These are phyloP conservation scores for Daedaleopsis sinensis DNA, from an alignment of 768 basidiomycete genomes.

Conservation along the genomic window DNA sequence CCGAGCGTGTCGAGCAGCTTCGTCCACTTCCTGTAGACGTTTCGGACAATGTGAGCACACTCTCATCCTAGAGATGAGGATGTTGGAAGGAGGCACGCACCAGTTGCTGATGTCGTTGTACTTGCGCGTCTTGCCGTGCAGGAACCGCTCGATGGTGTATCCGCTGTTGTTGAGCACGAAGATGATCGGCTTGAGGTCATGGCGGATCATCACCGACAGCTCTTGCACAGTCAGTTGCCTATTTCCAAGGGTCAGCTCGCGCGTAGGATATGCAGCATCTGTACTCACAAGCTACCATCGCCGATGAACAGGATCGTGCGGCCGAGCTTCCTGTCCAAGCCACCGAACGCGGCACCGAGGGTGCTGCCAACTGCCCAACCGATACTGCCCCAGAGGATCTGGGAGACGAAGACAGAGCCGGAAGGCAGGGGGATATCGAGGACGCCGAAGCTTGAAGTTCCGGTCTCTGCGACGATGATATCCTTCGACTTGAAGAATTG, in stretches of 20 bases:
- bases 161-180: conserved; percentile 83
- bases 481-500: conserved; percentile 73
- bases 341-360: conserved; percentile 83
- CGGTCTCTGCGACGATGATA: conserved; percentile 88
- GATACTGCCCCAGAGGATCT: conserved; percentile 91
- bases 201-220: conserved; percentile 78
- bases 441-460: conserved; percentile 85
- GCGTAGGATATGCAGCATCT: conserved; percentile 6
- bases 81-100: conserved; percentile 30
- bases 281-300: conserved; percentile 73
- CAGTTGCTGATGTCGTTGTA: conserved; percentile 90
- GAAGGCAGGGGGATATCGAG: conserved; percentile 79
- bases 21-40: conserved; percentile 57
- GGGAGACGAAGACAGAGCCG: conserved; percentile 64
- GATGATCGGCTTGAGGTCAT: conserved; percentile 76
- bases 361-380: conserved; percentile 85
- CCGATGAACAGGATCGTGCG: conserved; percentile 86
- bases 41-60: neutral
- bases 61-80: neutral
- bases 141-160: conserved; percentile 85
- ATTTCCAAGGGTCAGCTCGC: conserved; percentile 8
- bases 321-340: conserved; percentile 58
- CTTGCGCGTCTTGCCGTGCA: conserved; percentile 68
- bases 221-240: conserved; percentile 85
- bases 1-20: conserved; percentile 62